Evolutionary conservation across 2,329 filamentous ascomycete genomes (phyloP), one percentile per base, ranked within the genome.

Genomic region (Pseudogymnoascus sp.): DNA sequence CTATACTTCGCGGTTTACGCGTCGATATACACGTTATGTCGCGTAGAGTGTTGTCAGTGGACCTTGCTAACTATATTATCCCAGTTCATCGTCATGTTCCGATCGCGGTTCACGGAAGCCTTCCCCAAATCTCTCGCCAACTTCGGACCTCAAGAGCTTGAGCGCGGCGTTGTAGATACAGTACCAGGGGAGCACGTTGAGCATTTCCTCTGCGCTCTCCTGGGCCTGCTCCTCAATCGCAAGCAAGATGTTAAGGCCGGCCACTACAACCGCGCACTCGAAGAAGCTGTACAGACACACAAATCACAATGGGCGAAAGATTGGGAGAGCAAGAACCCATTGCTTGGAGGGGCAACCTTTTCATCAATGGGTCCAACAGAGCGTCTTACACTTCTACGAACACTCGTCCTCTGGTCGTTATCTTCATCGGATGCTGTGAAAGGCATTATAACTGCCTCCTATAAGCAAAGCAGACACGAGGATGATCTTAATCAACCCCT

Each of bases 81-180:
- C 66, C 71, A 97, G 91, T 97, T 99, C 78, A 90, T 99, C 76
- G 91, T 97, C 69, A 97, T 96, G 91, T 99, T 97, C 78, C 87
- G 93, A 75, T 89, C 90, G 76, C 91, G 95, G 73, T 97, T 99
- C 77, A 87, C 84, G 77, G 92, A 96, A 65, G 89, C 86, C 65
- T 95, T 99, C 69, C 89, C 93, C 59, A 89, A 92, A 76, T 95
- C 91, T 34, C 82, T 96, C 37, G 83, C 90, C 68, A 90, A 96
- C 74, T 91, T 96, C 69, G 95, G 95, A 21, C 95, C 95, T 11
- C 93, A 99, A 77, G 96, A 99, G 76, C 85, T 99, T 66, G 95
- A 99, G 77, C 83, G 84, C 75, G 95, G 95, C 61, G 84, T 97
- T 61, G 85, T 88, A 66, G 90, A 93, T 73, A 78, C 83, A 59